These are phyloP conservation scores for Podaxis mareebaensis DNA, from an alignment of 768 basidiomycete genomes.

Conservation along the genomic window DNA sequence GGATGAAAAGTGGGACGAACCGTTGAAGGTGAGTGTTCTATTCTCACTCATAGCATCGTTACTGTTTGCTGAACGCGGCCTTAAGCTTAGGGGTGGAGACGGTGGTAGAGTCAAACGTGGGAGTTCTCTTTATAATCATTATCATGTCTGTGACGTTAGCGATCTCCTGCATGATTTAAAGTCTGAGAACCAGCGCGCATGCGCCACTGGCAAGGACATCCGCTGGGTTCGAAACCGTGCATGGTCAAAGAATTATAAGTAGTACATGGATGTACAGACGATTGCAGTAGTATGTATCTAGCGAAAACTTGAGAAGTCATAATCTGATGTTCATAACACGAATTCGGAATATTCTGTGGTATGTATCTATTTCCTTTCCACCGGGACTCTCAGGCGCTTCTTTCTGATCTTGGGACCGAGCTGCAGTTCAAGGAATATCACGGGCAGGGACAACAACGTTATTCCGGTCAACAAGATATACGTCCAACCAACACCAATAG, in stretches of 20 bases:
- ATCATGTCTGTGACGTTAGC: slow-evolving; percentile 2
- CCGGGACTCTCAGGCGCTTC: neutral
- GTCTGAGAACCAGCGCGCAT: neutral
- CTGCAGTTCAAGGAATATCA: slow-evolving; percentile 48
- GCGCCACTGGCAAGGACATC: no score
- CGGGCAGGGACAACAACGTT: slow-evolving; percentile 44
- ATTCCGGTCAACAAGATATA: slow-evolving; percentile 62
- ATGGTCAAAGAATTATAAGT: neutral
- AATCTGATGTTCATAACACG: neutral
- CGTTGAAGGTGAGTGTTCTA: slow-evolving; percentile 30
- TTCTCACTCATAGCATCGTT: slow-evolving; percentile 18
- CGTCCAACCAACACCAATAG: slow-evolving; percentile 66
- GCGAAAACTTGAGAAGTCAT: neutral
- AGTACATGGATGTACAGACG: no score
- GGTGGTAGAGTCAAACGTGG: neutral
- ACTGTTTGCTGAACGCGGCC: neutral
- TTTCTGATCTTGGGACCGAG: slow-evolving; percentile 51
- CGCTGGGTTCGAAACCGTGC: no score
- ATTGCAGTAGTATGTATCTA: neutral
- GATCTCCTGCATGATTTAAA: neutral
- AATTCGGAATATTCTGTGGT: neutral
- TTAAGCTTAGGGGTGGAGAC: no score
- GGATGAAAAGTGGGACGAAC: slow-evolving; percentile 21
- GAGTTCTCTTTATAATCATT: no score
- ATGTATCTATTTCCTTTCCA: neutral